These are phyloP conservation scores for Austroboletus niveus DNA, from an alignment of 1,284 basidiomycete genomes.

Conservation along the genomic window DNA sequence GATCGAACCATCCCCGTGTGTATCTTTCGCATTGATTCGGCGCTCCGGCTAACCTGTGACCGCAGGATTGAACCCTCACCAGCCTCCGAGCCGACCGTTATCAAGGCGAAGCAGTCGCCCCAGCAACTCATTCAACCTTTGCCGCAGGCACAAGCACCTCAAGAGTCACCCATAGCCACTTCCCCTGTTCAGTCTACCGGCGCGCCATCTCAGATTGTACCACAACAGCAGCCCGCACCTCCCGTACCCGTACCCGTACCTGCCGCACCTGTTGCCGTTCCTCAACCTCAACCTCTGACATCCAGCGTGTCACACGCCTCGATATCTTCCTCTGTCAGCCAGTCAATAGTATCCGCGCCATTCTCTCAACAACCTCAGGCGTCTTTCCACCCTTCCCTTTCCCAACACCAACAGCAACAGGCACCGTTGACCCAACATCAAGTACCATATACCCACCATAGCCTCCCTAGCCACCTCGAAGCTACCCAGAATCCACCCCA, in stretches of 20 bases:
- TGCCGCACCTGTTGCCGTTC: conserved; percentile 34
- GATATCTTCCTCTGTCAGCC: conserved; percentile 42
- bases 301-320: conserved; percentile 40
- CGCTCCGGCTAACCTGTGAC: conserved; percentile 9
- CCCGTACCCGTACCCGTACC: conserved; percentile 22
- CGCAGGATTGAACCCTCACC: conserved; percentile 21
- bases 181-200: conserved; percentile 37
- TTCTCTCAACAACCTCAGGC: conserved; percentile 34
- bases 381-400: conserved; percentile 32
- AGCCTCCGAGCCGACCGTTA: conserved; percentile 39
- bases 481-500: conserved; percentile 44
- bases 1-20: conserved; percentile 50
- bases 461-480: conserved; percentile 61
- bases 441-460: conserved; percentile 56
- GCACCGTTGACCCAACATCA: conserved; percentile 40
- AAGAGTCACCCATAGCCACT: conserved; percentile 30
- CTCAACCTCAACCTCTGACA: conserved; percentile 41
- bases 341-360: conserved; percentile 30
- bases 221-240: conserved; percentile 28
- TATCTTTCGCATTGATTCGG: conserved; percentile 8
- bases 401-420: conserved; percentile 33
- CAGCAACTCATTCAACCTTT: conserved; percentile 42
- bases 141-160: conserved; percentile 21
- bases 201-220: conserved; percentile 33
- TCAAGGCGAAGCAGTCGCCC: conserved; percentile 43